Evolutionary conservation across 306 rosid species (phyloP).

Genomic region (Inga laurina): DNA sequence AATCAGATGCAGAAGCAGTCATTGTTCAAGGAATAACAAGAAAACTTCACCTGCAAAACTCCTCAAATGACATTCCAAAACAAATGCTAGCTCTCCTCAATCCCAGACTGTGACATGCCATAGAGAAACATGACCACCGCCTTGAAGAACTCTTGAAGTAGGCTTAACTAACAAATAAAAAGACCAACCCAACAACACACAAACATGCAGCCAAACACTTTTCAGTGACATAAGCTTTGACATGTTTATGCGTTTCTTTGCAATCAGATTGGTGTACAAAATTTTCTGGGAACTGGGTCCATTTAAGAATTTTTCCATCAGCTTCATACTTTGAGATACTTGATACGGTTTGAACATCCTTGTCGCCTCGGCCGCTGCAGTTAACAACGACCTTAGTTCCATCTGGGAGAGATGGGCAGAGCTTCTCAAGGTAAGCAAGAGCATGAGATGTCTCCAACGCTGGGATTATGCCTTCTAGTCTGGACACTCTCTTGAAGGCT

Average conservation of each 20-base stretch:
- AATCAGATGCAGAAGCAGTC: background rate
- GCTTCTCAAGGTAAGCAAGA: conserved; percentile 78
- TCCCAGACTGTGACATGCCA: background rate
- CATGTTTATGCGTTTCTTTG: background rate
- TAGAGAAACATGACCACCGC: background rate
- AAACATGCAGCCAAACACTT: background rate
- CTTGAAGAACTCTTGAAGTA: background rate
- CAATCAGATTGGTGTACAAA: background rate
- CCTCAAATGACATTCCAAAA: background rate
- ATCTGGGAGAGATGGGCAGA: conserved; percentile 74
- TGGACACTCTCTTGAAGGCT: conserved; percentile 80
- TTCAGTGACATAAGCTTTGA: background rate
- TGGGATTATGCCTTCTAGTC: conserved; percentile 89
- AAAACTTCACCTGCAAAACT: background rate
- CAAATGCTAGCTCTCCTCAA: background rate
- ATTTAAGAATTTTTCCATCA: background rate
- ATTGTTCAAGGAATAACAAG: background rate
- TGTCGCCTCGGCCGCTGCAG: conserved; percentile 96
- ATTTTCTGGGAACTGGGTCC: background rate
- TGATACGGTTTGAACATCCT: conserved; percentile 88
- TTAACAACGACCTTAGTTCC: conserved; percentile 81
- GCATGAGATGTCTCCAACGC: conserved; percentile 99
- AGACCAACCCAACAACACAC: background rate
- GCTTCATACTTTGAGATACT: conserved; percentile 60
- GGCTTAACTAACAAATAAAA: background rate